Evolutionary conservation across 208 protist genomes (phyloP), one percentile per base, ranked within the genome.

Genomic region (Leishmania guyanensis): DNA sequence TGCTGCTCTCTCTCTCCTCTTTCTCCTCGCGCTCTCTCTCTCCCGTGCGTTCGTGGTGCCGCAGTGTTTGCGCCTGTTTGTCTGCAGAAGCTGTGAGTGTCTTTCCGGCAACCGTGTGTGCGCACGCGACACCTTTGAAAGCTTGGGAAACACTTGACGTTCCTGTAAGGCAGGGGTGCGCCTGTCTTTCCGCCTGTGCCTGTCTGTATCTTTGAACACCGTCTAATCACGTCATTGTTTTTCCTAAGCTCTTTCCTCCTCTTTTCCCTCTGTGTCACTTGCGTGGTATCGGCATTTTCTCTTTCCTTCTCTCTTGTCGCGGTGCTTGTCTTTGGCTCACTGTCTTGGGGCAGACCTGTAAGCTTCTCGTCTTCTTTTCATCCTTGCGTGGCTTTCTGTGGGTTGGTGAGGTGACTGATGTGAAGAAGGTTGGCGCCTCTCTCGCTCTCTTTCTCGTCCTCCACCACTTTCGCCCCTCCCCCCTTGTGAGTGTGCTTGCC

Each of bases 361-460:
- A 39, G 26, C 54, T 17, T 79, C 39, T 69, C 46, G 26, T 69
- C 48, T 46, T 22, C 22, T 36, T n/a, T 16, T 46, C 43, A 50
- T 20, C 26, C 46, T 50, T 29, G 26, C 46, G 22, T 73, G 6
- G 68, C 26, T 9, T 39, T 43, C 64, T 8, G 16, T 71, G 66
- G 29, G 26, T 20, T 39, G 16, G n/a, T 39, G 29, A 14, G 29
- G 62, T 16, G 14, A 10, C 62, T 14, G 14, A 68, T 68, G 29
- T 5, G 29, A 68, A 43, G 29, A 85, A 20, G 75, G 20, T 36
- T 46, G n/a, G 51, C 5, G 69, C 50, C 70, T 69, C 22, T 77
- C n/a, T 64, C 53, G 64, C 29, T 76, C 77, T 77, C 54, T 71
- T 64, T 73, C 54, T 54, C 39, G 16, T 78, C 22, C 22, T 54